Evolutionary conservation across 2,329 filamentous ascomycete genomes (phyloP), one percentile per base, ranked within the genome.

Genomic region (Colletotrichum sp.): DNA sequence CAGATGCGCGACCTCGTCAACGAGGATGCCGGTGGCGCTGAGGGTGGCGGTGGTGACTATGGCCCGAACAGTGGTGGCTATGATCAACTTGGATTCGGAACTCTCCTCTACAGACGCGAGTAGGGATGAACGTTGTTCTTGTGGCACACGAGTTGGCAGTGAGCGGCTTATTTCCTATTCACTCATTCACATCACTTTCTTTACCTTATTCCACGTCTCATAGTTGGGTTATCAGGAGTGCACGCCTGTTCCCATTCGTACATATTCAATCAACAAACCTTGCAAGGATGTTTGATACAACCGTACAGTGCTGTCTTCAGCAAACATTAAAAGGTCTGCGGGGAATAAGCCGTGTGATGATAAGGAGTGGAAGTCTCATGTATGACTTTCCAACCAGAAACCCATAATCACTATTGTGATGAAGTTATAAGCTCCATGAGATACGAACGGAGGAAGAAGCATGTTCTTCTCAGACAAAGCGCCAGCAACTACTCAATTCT

Each of bases 41-140:
- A 88, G 76, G 86, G 86, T 0, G 86, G 87, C 24, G 86, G 86
- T 68, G 86, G 86, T 13, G 80, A 88, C 72, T 88, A 88, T 75
- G 86, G 85, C 8, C 36, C 81, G 16, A 85, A 75, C 55, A 84
- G 82, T 36, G 86, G 86, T 6, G 86, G 86, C 0, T 88, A 83
- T 74, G 87, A 88, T 77, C 81, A 84, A 52, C 79, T 84, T 48
- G 82, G 82, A 1, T 81, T 80, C 60, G 82, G 82, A 7, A 83
- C 82, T 2, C 75, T 84, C 6, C 75, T 83, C 52, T 83, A 66
- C 72, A 71, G 72, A 52, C 52, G 66, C 6, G 72, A 75, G 48
- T 75, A 62, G 34, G 13, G 3, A 26, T 6, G 15, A 39, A 7
- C 24, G 18, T 18, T 16, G 2, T 15, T 16, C 12, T 52, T 32